Evolutionary conservation across 306 rosid species (phyloP), one percentile per base, ranked within the genome.

Genomic region (Hippophae gyantsensis): DNA sequence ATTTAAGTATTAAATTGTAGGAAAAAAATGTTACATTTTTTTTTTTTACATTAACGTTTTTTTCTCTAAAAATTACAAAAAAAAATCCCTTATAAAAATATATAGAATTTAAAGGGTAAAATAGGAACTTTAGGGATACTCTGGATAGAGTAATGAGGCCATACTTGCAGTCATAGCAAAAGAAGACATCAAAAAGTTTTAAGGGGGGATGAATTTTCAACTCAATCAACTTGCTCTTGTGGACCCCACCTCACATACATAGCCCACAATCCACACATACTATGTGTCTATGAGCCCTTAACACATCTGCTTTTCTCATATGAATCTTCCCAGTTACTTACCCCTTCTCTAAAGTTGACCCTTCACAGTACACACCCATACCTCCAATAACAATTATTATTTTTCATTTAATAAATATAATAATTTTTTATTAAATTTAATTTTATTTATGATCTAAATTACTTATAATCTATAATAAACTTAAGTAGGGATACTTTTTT

Each of bases 181-280:
- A 55, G 63, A 18, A 18, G 23, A 18, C 50, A 66, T 63, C 82
- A 78, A 78, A 81, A 78, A 62, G 65, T 73, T 27, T 65, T 73
- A 92, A 79, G 93, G 95, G 98, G 96, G 96, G 96, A 92, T 92
- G 96, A 78, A 92, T 84, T 32, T 32, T 70, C 74, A 61, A 68
- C 64, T 13, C 41, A 76, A 75, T 85, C 95, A 83, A 92, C 82
- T 85, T 83, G 96, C 25, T 42, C 58, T 0, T 6, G 60, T 55
- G 74, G 96, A 85, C 0, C 89, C 96, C 61, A 71, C 82, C 26
- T 49, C 76, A 74, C 84, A 78, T 75, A 66, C 87, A 75, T 65
- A 66, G 63, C 89, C 89, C 92, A 69, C 89, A 79, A 64, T 81
- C 64, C 84, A 25, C 65, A 76, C 80, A 69, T 74, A 74, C 71